phyloP scores from a whole-genome alignment of 2,329 filamentous ascomycete genomes.

The Eurotiales sp. region DNA sequence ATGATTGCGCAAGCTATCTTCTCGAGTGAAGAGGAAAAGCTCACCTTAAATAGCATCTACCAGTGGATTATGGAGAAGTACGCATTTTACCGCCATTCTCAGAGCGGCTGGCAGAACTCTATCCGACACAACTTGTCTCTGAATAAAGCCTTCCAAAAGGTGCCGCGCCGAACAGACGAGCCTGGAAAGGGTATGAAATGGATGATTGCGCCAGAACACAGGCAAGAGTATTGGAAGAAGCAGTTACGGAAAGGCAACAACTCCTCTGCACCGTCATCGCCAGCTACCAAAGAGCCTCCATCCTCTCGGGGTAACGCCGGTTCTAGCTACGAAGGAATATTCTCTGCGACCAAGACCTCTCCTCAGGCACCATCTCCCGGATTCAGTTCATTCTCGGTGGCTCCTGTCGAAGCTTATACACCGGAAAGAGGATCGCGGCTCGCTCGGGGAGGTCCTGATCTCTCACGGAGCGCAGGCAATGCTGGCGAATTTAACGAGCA shows the following conservation, averaged over 20 bases:
- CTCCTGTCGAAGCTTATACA: constrained; percentile 45
- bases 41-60: constrained; percentile 91
- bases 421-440: constrained; percentile 44
- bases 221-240: constrained; percentile 83
- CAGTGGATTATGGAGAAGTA: constrained; percentile 88
- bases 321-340: constrained; percentile 35
- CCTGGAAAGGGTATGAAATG: constrained; percentile 99
- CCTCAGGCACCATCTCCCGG: constrained; percentile 38
- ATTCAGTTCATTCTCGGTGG: constrained; percentile 40
- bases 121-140: constrained; percentile 95
- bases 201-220: constrained; percentile 81
- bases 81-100: constrained; percentile 82
- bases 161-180: constrained; percentile 86
- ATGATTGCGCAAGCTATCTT: constrained; percentile 96
- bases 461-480: constrained; percentile 28
- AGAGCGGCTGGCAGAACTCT: constrained; percentile 96
- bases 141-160: constrained; percentile 92
- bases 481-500: constrained; percentile 41
- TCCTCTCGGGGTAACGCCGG: constrained; percentile 30
- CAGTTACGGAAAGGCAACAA: constrained; percentile 42
- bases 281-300: constrained; percentile 39
- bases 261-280: constrained; percentile 45
- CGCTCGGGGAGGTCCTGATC: constrained; percentile 28
- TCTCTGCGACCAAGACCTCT: constrained; percentile 33
- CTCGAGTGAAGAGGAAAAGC: constrained; percentile 77